These are phyloP conservation scores for Cephaloascus albidus DNA, from an alignment of 805 yeast genomes.

Conservation along the genomic window DNA sequence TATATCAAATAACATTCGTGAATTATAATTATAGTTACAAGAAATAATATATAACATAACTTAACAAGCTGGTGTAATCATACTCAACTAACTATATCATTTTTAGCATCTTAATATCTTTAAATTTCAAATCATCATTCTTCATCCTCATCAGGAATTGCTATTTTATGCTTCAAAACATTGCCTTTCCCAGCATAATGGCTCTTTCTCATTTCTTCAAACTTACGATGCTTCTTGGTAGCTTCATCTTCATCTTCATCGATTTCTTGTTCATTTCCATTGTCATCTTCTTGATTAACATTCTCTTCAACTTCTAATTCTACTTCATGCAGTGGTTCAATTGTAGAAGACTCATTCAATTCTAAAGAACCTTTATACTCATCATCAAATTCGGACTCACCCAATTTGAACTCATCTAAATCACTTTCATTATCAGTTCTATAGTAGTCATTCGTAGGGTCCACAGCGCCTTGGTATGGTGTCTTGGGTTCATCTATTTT, in stretches of 20 bases:
- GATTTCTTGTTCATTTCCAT: slow-evolving; percentile 24
- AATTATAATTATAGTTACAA: too few relatives aligned
- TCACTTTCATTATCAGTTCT: slow-evolving; percentile 57
- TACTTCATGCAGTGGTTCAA: slow-evolving; percentile 13
- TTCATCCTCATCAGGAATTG: slow-evolving; percentile 16
- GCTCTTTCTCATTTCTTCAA: slow-evolving; percentile 70
- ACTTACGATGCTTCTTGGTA: slow-evolving; percentile 51
- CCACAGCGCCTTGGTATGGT: slow-evolving; percentile 86
- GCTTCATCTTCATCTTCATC: slow-evolving; percentile 26
- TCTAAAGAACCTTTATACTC: slow-evolving; percentile 17
- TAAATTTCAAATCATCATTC: slow-evolving; percentile 3
- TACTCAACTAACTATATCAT: too few relatives aligned
- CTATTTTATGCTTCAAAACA: slow-evolving; percentile 28
- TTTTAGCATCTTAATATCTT: too few relatives aligned
- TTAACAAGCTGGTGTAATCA: too few relatives aligned
- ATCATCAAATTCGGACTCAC: slow-evolving; percentile 41
- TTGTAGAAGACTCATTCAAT: slow-evolving; percentile 31
- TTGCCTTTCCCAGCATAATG: slow-evolving; percentile 62
- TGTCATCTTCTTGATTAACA: slow-evolving; percentile 12
- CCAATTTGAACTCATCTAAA: slow-evolving; percentile 44
- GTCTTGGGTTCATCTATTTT: slow-evolving; percentile 93
- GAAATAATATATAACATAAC: too few relatives aligned
- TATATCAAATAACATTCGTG: too few relatives aligned
- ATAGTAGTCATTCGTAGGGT: slow-evolving; percentile 75
- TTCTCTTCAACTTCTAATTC: slow-evolving; percentile 15